A percentile compares a stretch with the other conserved stretches of the same genome.
These are phyloP conservation scores for Fraxinus ornus DNA, from an alignment of 305 asterid species.

Conservation along the genomic window DNA sequence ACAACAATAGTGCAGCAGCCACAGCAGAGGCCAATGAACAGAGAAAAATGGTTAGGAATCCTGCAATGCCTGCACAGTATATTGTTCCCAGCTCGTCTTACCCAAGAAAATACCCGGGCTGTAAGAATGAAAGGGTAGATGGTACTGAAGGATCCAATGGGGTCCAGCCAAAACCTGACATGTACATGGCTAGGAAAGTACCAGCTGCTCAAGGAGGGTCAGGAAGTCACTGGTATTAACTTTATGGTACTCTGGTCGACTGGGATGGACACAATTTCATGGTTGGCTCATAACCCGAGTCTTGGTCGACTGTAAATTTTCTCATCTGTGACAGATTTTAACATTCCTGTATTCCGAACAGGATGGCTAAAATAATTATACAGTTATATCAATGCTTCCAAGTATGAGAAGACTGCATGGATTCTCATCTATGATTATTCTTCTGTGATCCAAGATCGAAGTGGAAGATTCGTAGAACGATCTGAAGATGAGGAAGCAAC, in stretches of 20 bases:
- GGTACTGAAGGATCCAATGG: conserved; percentile 54
- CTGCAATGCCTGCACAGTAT: conserved; percentile 58
- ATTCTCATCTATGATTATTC: background rate
- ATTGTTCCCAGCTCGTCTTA: conserved; percentile 55
- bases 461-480: conserved; percentile 16
- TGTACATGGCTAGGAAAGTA: conserved; percentile 66
- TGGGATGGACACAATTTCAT: background rate
- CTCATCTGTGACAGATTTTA: background rate
- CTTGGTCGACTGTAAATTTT: conserved; percentile 15
- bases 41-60: conserved; percentile 55
- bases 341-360: background rate
- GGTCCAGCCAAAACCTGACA: conserved; percentile 68
- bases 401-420: background rate
- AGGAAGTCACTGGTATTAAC: conserved; percentile 75
- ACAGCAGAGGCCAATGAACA: conserved; percentile 60
- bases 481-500: conserved; percentile 15
- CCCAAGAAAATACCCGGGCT: conserved; percentile 74
- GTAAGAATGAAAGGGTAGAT: conserved; percentile 64
- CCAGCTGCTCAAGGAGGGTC: conserved; percentile 83
- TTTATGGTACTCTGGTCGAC: conserved; percentile 19
- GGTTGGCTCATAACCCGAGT: conserved; percentile 5
- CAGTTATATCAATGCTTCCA: conserved; percentile 10
- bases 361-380: conserved; percentile 12
- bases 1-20: conserved; percentile 57
- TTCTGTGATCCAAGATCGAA: background rate